Evolutionary conservation across 306 rosid genomes (phyloP).

Genomic region (Citrullus mucosospermus): DNA sequence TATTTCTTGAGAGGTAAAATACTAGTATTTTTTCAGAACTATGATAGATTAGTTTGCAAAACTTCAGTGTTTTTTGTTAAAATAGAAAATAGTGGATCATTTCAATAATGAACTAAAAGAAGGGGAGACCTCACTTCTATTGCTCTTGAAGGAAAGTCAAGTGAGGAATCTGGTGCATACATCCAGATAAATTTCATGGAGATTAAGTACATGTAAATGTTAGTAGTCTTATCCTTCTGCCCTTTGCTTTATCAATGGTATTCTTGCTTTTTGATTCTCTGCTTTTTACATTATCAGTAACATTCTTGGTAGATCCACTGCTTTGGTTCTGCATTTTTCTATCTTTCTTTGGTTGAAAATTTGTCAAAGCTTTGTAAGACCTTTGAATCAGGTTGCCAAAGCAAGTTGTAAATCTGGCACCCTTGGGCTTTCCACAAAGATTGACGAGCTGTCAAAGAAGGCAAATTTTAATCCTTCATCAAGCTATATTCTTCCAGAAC

Average conservation of each 20-base stretch:
- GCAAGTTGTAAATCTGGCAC: conserved; percentile 19
- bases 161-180: not conserved
- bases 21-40: not conserved
- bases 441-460: conserved; percentile 15
- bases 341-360: conserved; percentile 10
- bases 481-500: not conserved
- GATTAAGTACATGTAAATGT: conserved; percentile 2
- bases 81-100: not conserved
- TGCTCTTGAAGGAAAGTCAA: not conserved
- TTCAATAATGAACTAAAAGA: not conserved
- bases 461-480: not conserved
- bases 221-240: conserved; percentile 17
- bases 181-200: not conserved
- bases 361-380: conserved; percentile 21
- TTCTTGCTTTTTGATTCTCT: not conserved
- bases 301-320: not conserved
- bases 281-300: not conserved
- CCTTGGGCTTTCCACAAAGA: conserved; percentile 19
- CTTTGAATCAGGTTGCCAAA: conserved; percentile 34
- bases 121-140: not conserved
- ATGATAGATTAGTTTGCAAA: not conserved
- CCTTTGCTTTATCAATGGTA: not conserved
- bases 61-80: not conserved
- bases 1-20: not conserved
- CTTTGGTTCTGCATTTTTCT: conserved; percentile 14